Percentiles rank a stretch among this genome's conserved stretches.
These are phyloP conservation scores for Ascochyta pisi DNA, from an alignment of 2,329 filamentous ascomycete species.

Conservation along the genomic window DNA sequence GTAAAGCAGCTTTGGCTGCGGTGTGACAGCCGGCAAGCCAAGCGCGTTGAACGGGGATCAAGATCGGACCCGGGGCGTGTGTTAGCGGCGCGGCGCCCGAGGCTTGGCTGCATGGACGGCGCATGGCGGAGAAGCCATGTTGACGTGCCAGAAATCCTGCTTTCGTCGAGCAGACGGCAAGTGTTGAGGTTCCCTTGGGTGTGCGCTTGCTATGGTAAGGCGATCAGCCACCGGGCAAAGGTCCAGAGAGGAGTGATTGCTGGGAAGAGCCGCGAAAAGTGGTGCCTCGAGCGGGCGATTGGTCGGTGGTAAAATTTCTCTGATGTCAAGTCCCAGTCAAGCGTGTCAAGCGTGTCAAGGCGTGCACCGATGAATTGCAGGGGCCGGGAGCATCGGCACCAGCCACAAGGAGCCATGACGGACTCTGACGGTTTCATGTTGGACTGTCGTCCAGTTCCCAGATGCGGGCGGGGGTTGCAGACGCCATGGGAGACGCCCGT, in stretches of 20 bases:
- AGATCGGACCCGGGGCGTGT: slow-evolving; percentile 12
- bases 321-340: slow-evolving; percentile 35
- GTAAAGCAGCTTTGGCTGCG: background rate
- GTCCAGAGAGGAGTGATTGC: slow-evolving; percentile 5
- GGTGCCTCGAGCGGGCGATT: slow-evolving; percentile 8
- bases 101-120: slow-evolving; percentile 24
- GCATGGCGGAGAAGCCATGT: slow-evolving; percentile 11
- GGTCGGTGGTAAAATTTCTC: slow-evolving; percentile 12
- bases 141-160: slow-evolving; percentile 21
- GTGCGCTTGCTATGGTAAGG: background rate
- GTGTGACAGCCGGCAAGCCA: slow-evolving; percentile 4
- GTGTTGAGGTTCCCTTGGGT: no score
- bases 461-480: slow-evolving; percentile 29
- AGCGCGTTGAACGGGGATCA: slow-evolving; percentile 15
- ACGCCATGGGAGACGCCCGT: slow-evolving; percentile 19
- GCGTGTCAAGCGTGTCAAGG: no score
- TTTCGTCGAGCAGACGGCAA: slow-evolving; percentile 2
- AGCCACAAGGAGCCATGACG: slow-evolving; percentile 32
- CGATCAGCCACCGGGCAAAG: slow-evolving; percentile 5
- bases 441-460: slow-evolving; percentile 14
- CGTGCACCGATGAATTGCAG: slow-evolving; percentile 9
- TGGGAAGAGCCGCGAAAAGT: slow-evolving; percentile 17
- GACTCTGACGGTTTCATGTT: slow-evolving; percentile 17
- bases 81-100: slow-evolving; percentile 15
- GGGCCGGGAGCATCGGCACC: slow-evolving; percentile 25